Evolutionary conservation across 1,284 basidiomycete species (phyloP), one percentile per base, ranked within the genome.

Genomic region (Papiliotrema nemorosa): DNA sequence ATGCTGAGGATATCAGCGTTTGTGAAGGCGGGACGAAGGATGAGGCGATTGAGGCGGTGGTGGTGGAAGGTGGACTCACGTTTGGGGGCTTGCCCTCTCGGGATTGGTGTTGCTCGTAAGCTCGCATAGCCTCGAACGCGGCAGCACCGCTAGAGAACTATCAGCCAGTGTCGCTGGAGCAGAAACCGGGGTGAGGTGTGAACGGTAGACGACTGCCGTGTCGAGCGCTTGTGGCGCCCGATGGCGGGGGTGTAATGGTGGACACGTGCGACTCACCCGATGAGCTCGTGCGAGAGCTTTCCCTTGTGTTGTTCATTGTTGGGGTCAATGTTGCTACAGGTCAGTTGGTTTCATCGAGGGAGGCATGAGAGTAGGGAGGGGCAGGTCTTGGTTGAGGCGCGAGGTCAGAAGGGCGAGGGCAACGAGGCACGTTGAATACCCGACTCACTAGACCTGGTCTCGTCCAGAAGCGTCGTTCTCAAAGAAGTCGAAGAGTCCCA

Each of bases 281-380:
- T 67, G 52, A 71, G 62, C 61, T 71, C 69, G 53, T 71, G 69
- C 12, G 66, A 67, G 57, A 69, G 58, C 44, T 61, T 57, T 50
- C 55, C 37, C 58, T 68, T 62, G 69, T 71, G 67, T 22, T 66
- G 44, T 37, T 63, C 52, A 55, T 68, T 65, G 54, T 57, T 51
- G 31, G 69, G 64, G 59, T 71, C 62, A 40, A 63, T 45, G 54
- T 60, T 60, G 60, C 63, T 64, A 42, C 21, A 20, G 14, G 33
- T 7, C 13, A 33, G 45, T 5, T 10, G 27, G 27, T 27, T 26
- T 22, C 16, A 37, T 3, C 13, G 24, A 34, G 45, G 35, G 31
- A 26, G 3, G 24, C 14, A 46, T 10, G 37, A 25, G 35, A 33
- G 35, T 25, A 34, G 33, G n/a, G 34, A 34, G 47, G 29, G 16